phyloP scores from a whole-genome alignment of 345 rosid genomes.

The Syzygium aromaticum region DNA sequence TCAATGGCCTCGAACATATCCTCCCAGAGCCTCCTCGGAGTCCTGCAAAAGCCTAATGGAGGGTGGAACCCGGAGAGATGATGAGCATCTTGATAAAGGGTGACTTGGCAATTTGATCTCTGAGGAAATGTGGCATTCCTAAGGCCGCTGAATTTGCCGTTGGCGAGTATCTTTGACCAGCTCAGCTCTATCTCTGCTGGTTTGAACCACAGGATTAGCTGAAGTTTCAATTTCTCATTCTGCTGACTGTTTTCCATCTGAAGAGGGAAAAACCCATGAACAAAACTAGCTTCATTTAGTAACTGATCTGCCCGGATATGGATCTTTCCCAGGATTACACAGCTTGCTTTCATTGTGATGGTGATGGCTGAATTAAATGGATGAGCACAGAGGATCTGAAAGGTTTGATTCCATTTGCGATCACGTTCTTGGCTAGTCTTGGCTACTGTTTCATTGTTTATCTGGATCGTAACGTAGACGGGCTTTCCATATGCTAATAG shows the following conservation, averaged over 20 bases:
- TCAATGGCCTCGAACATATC: constrained; percentile 74
- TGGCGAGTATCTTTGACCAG: constrained; percentile 34
- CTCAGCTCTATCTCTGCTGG: constrained; percentile 59
- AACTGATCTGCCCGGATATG: constrained; percentile 41
- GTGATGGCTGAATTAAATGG: constrained; percentile 50
- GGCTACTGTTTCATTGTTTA: constrained; percentile 56
- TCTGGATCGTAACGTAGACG: constrained; percentile 58
- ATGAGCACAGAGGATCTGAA: constrained; percentile 75
- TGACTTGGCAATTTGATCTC: constrained; percentile 57
- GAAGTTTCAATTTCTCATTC: constrained; percentile 41
- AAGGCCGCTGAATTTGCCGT: constrained; percentile 49
- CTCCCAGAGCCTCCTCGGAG: constrained; percentile 70
- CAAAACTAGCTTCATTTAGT: constrained; percentile 30
- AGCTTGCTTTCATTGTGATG: constrained; percentile 55
- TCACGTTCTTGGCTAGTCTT: constrained; percentile 52
- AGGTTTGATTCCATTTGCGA: constrained; percentile 87
- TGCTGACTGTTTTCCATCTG: constrained; percentile 34
- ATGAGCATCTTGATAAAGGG: constrained; percentile 75
- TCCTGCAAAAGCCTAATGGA: constrained; percentile 24
- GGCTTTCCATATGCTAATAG: constrained; percentile 38
- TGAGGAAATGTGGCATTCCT: constrained; percentile 65
- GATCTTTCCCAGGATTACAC: constrained; percentile 56
- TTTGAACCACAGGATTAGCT: constrained; percentile 74
- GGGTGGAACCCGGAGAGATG: constrained; percentile 44
- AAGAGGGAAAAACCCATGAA: constrained; percentile 58